A percentile compares a stretch with the other conserved stretches of the same genome.
Evolutionary conservation across 805 yeast species (phyloP).

Genomic region (Yamadazyma takamatsuzukensis): DNA sequence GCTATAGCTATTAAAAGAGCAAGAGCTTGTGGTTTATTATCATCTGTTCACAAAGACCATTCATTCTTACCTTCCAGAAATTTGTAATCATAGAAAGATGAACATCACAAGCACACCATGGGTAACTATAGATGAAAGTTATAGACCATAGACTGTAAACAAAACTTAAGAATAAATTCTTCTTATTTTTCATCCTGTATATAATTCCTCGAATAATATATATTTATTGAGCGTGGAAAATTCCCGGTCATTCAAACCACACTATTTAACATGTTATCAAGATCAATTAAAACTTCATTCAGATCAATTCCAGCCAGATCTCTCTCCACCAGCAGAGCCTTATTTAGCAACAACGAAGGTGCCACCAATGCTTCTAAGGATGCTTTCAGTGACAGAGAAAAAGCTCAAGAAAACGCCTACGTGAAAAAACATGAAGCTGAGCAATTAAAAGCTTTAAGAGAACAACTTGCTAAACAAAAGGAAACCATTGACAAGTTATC

Average conservation of each 20-base stretch:
- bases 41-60: constrained; percentile 66
- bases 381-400: constrained; percentile 72
- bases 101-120: not conserved
- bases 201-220: not conserved
- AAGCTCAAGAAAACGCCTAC: constrained; percentile 83
- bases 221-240: no score
- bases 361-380: constrained; percentile 21
- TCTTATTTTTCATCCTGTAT: no score
- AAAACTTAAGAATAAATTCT: not conserved
- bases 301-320: constrained; percentile 32
- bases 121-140: no score
- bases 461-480: constrained; percentile 73
- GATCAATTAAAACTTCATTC: no score
- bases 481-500: constrained; percentile 49
- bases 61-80: constrained; percentile 40
- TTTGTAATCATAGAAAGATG: constrained; percentile 17
- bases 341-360: constrained; percentile 18
- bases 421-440: constrained; percentile 88
- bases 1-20: constrained; percentile 78
- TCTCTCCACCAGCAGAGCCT: constrained; percentile 26
- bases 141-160: not conserved
- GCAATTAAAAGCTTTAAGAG: constrained; percentile 72
- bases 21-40: constrained; percentile 74
- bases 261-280: constrained; percentile 13
- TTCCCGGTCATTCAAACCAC: no score